phyloP scores from a whole-genome alignment of 2,329 filamentous ascomycete species.

The Alternaria panax region DNA sequence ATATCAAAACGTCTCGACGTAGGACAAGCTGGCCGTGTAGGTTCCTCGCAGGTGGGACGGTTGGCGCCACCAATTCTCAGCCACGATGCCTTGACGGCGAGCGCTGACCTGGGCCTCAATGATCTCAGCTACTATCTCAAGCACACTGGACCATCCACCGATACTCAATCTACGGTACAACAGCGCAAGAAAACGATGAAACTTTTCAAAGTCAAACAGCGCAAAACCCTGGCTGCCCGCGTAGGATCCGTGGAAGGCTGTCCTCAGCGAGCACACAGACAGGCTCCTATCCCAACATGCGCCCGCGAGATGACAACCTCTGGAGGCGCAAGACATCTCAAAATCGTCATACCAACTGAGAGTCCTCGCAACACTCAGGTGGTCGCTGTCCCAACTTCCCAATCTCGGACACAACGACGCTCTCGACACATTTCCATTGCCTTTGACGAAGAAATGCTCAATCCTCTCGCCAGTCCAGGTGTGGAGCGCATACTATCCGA shows the following conservation, averaged over 20 bases:
- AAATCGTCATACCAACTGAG: conserved; percentile 36
- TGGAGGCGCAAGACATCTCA: conserved; percentile 39
- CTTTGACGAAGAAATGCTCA: conserved; percentile 41
- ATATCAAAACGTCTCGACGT: conserved; percentile 6
- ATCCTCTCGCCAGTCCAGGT: conserved; percentile 28
- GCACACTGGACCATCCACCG: conserved; percentile 37
- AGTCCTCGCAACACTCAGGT: conserved; percentile 17
- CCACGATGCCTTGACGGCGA: conserved; percentile 41
- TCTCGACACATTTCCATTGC: conserved; percentile 26
- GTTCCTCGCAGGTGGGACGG: conserved; percentile 29
- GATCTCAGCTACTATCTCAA: conserved; percentile 42
- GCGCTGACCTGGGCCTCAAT: conserved; percentile 35
- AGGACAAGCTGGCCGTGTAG: conserved; percentile 26
- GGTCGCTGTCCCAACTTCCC: conserved; percentile 7
- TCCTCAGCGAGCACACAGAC: conserved; percentile 22
- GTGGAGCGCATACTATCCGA: conserved; percentile 30
- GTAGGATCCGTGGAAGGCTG: conserved; percentile 34
- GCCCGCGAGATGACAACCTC: conserved; percentile 40
- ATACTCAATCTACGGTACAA: conserved; percentile 12
- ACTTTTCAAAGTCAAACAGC: conserved; percentile 34
- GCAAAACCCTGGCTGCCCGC: conserved; percentile 33
- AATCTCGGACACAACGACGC: conserved; percentile 13
- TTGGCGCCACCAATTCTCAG: conserved; percentile 45
- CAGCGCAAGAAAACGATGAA: conserved; percentile 31
- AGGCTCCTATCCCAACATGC: conserved; percentile 32